Conservation (phyloP, 305 asterid species). For the Plantago coronopus region DNA sequence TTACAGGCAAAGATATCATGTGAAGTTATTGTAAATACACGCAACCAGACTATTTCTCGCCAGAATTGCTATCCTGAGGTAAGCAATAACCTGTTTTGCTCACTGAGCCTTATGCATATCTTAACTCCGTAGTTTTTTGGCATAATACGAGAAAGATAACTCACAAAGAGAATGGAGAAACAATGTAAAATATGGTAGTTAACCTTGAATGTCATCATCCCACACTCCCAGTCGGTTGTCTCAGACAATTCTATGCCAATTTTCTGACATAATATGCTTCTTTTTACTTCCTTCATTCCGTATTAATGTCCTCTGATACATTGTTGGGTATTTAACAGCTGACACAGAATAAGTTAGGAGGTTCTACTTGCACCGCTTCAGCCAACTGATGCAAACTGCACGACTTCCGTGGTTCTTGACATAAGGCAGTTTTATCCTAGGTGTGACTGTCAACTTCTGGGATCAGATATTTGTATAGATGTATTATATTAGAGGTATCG, state of each 20-base stretch:
- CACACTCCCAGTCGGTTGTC: background rate
- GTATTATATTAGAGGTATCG: conserved; percentile 6
- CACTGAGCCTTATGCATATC: background rate
- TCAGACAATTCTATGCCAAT: background rate
- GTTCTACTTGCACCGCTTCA: conserved; percentile 10
- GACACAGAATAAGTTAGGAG: conserved; percentile 17
- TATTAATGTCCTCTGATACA: conserved; percentile 4
- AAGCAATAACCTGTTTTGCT: background rate
- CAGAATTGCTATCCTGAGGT: conserved; percentile 78
- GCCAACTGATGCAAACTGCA: conserved; percentile 20
- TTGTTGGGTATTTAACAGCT: conserved; percentile 24
- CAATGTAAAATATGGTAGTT: no score
- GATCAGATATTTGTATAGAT: conserved; percentile 20
- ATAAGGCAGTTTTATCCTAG: conserved; percentile 14
- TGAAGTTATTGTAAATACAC: conserved; percentile 49
- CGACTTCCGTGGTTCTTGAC: conserved; percentile 20
- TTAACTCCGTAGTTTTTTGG: background rate
- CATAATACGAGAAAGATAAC: background rate
- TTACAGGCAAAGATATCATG: conserved; percentile 70
- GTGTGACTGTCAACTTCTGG: conserved; percentile 10
- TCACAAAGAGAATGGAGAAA: conserved; percentile 12
- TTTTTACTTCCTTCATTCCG: background rate
- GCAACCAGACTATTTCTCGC: conserved; percentile 48
- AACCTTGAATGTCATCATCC: no score
- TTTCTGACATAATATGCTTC: background rate